Evolutionary conservation across 2,329 filamentous ascomycete genomes (phyloP), one percentile per base, ranked within the genome.

Genomic region (Ophiostoma piceae): DNA sequence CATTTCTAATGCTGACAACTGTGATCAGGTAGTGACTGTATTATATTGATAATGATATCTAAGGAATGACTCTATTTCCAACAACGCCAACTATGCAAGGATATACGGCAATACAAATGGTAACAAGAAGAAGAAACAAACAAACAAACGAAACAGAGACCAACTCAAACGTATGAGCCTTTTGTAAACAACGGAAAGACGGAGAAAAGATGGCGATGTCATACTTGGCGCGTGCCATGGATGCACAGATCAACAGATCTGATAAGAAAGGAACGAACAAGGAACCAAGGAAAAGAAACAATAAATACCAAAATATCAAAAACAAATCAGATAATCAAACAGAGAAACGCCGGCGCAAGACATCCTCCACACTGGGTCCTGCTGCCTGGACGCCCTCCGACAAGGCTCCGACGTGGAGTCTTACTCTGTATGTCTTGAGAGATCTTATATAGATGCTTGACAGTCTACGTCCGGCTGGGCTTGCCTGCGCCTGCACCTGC

Each of bases 41-140:
- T 35, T 35, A 35, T 35, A 35, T 29, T 29, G 26, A 29, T 29
- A 29, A 29, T 35, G 35, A 35, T 35, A 35, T 35, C 35, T 35
- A 35, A 35, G 4, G 35, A 35, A 35, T 35, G 35, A 35, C 8
- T 35, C 8, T 35, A 35, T 35, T 35, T 35, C 35, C 35, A 35
- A 35, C 35, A 35, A 71, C 67, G 67, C 69, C 66, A 62, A 7
- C 64, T 47, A 70, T 68, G 41, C 57, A 66, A 69, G 70, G 51
- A 71, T 69, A 71, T 71, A 67, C 67, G 66, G 68, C 47, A 68
- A 71, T 67, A 67, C 35, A 8, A 35, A 8, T 6, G 8, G 35
- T 3, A 35, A 35, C 5, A 35, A 35, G 11, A 26, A 16, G 16
- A 65, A 9, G 35, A 32, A 65, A 39, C 4, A 47, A 47, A n/a